Base-by-base conservation (phyloP, 2,329 filamentous ascomycete genomes). In the Cadophora malorum region DNA sequence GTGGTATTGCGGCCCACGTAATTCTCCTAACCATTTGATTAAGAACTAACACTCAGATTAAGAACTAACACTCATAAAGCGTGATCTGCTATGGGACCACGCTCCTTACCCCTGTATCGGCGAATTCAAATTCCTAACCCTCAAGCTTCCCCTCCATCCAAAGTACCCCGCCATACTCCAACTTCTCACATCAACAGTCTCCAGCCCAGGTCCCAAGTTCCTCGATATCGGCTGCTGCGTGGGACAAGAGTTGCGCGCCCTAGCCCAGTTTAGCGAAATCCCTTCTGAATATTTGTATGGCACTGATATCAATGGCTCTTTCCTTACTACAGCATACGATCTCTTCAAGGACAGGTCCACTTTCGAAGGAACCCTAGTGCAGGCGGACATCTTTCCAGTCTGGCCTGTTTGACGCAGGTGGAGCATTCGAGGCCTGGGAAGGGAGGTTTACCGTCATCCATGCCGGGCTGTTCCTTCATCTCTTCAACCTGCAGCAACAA, bases 171-270 rank as follows among this genome's bases (percentile, higher is more conserved):
- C 56, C 9, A 59, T 72, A 10, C 59, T 72, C 12, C 35, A 50
- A 23, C 70, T 67, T 19, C 55, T 73, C 16, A 25, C 60, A 7
- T 19, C 52, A 10, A 49, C 65, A 16, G 60, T 62, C 9, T 41
- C 55, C 0, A n/a, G 16, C 16, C 33, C 23, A 52, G 41, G 63
- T 33, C 67, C 69, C 0, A 62, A 45, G 3, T 70, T 81, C 7
- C 75, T 81, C 19, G 80, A 81, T 67, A 70, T 81, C 0, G 80
- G 79, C 16, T 80, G 79, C 59, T 80, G 79, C 67, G 76, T 81
- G 31, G 80, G 77, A 0, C 79, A 80, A 67, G 79, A 81, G 61
- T 74, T 81, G 1, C 79, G 80, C 31, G 77, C 78, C 14, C 73
- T 81, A 19, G 71, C 71, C 16, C 67, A 76, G 23, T 79, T 80